A percentile compares a stretch with the other conserved stretches of the same genome.
Evolutionary conservation across 139 green algal genomes (phyloP).

Genomic region (Chlamydomonas sphaeroides): DNA sequence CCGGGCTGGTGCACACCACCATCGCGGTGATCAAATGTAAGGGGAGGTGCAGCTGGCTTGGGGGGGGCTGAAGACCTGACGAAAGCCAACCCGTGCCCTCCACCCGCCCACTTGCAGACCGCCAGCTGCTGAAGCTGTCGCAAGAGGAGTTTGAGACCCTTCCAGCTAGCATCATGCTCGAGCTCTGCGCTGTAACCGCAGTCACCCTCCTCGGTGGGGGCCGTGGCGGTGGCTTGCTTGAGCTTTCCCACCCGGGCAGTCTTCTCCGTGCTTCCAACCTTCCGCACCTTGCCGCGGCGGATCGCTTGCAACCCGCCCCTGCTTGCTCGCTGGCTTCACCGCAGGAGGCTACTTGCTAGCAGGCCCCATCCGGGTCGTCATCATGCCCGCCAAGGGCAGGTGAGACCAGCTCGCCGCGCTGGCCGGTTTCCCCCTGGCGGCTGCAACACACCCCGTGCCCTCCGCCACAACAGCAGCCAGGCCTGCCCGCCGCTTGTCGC

Average conservation of each 20-base stretch:
- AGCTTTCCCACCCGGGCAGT: background rate
- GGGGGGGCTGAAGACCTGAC: too few relatives aligned
- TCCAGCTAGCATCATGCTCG: slow-evolving; percentile 10
- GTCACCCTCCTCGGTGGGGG: slow-evolving; percentile 3
- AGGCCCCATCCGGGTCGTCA: slow-evolving; percentile 22
- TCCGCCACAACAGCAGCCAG: background rate
- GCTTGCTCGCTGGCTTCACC: too few relatives aligned
- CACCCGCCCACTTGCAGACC: slow-evolving; percentile 13
- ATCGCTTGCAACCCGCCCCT: too few relatives aligned
- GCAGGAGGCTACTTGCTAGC: slow-evolving; percentile 41
- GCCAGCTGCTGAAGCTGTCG: slow-evolving; percentile 37
- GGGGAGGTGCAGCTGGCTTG: background rate
- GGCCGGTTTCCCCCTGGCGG: too few relatives aligned
- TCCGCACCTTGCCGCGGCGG: too few relatives aligned
- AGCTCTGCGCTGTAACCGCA: background rate
- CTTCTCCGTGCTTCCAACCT: too few relatives aligned
- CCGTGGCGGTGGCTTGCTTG: too few relatives aligned
- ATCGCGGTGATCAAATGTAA: slow-evolving; percentile 43
- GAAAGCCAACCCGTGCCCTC: too few relatives aligned
- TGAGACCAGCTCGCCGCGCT: background rate
- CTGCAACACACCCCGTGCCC: background rate
- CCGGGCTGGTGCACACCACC: slow-evolving; percentile 33
- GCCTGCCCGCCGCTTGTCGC: too few relatives aligned
- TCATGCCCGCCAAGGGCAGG: slow-evolving; percentile 36
- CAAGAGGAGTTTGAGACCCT: slow-evolving; percentile 51